Conservation (phyloP, 331 rosid genomes). For the Erythrophleum ivorense region DNA sequence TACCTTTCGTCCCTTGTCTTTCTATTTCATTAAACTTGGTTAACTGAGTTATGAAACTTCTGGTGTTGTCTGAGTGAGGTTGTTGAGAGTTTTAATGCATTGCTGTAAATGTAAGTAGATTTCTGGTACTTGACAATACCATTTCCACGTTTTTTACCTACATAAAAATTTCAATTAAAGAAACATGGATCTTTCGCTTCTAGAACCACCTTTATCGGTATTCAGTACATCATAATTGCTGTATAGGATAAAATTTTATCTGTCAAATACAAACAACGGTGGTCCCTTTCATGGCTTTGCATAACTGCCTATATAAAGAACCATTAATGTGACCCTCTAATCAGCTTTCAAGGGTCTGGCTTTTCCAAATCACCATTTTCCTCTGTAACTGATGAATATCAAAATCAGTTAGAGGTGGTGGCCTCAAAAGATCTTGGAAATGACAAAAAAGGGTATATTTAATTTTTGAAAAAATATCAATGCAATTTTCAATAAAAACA, state of each 20-base stretch:
- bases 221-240: neutral
- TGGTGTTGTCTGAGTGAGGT: conserved; percentile 40
- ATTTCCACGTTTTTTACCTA: neutral
- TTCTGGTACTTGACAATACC: conserved; percentile 7
- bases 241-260: neutral
- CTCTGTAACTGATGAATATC: neutral
- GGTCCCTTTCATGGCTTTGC: neutral
- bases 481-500: neutral
- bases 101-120: neutral
- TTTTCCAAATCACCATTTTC: neutral
- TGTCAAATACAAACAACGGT: neutral
- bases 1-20: neutral
- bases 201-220: neutral
- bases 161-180: neutral
- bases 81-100: conserved; percentile 37
- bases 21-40: neutral
- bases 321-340: neutral
- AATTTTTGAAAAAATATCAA: neutral
- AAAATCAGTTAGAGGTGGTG: neutral
- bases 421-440: neutral
- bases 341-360: neutral
- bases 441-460: neutral
- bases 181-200: neutral
- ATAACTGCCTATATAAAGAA: neutral
- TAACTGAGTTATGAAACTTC: conserved; percentile 16